phyloP scores from a whole-genome alignment of 2,329 filamentous ascomycete genomes.

The Orbilia oligospora region DNA sequence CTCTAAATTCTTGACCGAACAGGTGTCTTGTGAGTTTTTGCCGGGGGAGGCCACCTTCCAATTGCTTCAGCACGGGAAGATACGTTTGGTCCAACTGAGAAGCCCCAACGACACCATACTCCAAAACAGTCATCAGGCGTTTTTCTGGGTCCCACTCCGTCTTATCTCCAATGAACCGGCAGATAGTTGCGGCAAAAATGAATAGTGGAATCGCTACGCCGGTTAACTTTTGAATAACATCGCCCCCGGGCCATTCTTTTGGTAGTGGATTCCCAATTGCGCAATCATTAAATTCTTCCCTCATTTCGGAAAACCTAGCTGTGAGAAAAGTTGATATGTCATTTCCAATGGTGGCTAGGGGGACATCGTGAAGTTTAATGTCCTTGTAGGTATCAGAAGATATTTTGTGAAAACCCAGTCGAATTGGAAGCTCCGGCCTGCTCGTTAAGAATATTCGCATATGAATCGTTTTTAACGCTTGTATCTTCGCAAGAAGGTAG shows the following conservation, averaged over 20 bases:
- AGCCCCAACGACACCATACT: not conserved
- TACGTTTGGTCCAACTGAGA: slow-evolving; percentile 27
- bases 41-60: not conserved
- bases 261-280: too few species aligned
- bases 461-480: slow-evolving; percentile 30
- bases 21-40: not conserved
- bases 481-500: slow-evolving; percentile 45
- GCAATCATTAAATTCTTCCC: too few species aligned
- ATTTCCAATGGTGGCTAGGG: slow-evolving; percentile 57
- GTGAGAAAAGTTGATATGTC: slow-evolving; percentile 64
- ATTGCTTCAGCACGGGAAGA: slow-evolving; percentile 13
- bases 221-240: slow-evolving; percentile 59
- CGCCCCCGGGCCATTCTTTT: not conserved
- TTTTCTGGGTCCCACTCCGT: slow-evolving; percentile 18
- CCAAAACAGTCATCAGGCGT: slow-evolving; percentile 24
- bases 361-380: slow-evolving; percentile 42
- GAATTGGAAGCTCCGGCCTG: slow-evolving; percentile 63
- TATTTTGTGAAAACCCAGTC: slow-evolving; percentile 60
- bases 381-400: slow-evolving; percentile 36
- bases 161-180: slow-evolving; percentile 63
- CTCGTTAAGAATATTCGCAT: slow-evolving; percentile 63
- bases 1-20: slow-evolving; percentile 1
- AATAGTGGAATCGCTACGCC: slow-evolving; percentile 62
- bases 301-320: slow-evolving; percentile 58
- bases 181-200: slow-evolving; percentile 64